Percentiles rank a stretch among this genome's conserved stretches.
Evolutionary conservation across 129 eudicot species (phyloP).

Genomic region (Flaveria robusta): DNA sequence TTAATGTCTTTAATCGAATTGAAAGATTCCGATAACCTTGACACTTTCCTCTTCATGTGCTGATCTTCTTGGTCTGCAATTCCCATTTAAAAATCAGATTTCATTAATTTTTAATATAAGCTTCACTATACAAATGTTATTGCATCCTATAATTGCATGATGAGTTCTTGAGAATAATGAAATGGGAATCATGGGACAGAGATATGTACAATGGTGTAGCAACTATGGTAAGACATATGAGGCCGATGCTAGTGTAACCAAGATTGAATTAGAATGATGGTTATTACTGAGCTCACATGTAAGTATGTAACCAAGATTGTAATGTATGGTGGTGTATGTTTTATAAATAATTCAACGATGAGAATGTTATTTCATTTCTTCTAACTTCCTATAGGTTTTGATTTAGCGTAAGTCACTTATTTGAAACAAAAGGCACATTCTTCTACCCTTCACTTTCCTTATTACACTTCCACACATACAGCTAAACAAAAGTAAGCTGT

Average conservation of each 20-base stretch:
- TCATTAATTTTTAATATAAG: background rate
- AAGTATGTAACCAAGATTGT: too few species aligned
- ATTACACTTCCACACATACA: too few species aligned
- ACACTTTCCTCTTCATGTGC: constrained; percentile 81
- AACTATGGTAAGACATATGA: background rate
- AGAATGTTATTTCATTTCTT: too few species aligned
- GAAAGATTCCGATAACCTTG: constrained; percentile 72
- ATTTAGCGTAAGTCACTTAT: too few species aligned
- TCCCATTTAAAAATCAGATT: constrained; percentile 16
- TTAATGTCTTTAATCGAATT: constrained; percentile 67
- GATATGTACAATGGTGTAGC: background rate
- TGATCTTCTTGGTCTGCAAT: constrained; percentile 63
- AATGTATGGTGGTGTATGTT: background rate
- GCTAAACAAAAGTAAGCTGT: too few species aligned
- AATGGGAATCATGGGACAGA: background rate
- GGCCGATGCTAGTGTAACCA: background rate
- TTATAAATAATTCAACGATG: too few species aligned
- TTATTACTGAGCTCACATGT: background rate
- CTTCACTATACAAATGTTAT: background rate
- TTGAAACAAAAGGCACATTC: too few species aligned
- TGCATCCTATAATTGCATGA: background rate
- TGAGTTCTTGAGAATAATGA: background rate
- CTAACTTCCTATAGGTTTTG: background rate
- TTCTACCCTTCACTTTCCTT: too few species aligned
- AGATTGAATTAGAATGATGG: background rate